Percentiles rank a stretch among this genome's conserved stretches.
phyloP scores from a whole-genome alignment of 371 early-diverging fungal genomes.

The Mortierella sp. region DNA sequence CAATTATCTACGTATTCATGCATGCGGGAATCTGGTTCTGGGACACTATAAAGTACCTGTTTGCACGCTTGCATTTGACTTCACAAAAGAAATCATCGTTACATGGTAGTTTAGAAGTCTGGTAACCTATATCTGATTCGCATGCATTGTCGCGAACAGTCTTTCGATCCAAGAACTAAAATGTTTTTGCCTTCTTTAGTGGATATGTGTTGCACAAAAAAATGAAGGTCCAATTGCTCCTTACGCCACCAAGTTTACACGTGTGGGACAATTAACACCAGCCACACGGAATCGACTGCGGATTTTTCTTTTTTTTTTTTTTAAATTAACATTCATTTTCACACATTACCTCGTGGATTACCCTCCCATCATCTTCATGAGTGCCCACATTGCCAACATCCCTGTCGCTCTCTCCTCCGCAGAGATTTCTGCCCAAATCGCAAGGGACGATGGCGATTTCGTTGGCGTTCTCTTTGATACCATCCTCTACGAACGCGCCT shows the following conservation, averaged over 20 bases:
- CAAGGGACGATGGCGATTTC: slow-evolving; percentile 32
- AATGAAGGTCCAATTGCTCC: background rate
- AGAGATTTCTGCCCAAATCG: background rate
- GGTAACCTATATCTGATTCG: too few relatives aligned
- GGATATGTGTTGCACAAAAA: background rate
- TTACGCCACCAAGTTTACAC: background rate
- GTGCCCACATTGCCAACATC: background rate
- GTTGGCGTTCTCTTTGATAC: slow-evolving; percentile 39
- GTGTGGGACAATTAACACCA: too few relatives aligned
- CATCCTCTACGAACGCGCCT: slow-evolving; percentile 43
- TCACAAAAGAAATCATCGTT: too few relatives aligned
- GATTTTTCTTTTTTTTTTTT: background rate
- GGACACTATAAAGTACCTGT: too few relatives aligned
- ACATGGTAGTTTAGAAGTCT: too few relatives aligned
- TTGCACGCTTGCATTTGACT: too few relatives aligned
- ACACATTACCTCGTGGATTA: background rate
- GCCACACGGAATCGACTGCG: background rate
- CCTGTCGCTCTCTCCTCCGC: background rate
- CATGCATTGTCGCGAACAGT: too few relatives aligned
- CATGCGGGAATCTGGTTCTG: too few relatives aligned
- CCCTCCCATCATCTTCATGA: background rate
- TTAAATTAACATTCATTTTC: background rate
- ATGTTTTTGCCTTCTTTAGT: too few relatives aligned
- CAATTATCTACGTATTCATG: too few relatives aligned
- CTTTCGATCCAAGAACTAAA: too few relatives aligned